These are phyloP conservation scores for Trapa bicornis DNA, from an alignment of 345 rosid species.

Conservation along the genomic window DNA sequence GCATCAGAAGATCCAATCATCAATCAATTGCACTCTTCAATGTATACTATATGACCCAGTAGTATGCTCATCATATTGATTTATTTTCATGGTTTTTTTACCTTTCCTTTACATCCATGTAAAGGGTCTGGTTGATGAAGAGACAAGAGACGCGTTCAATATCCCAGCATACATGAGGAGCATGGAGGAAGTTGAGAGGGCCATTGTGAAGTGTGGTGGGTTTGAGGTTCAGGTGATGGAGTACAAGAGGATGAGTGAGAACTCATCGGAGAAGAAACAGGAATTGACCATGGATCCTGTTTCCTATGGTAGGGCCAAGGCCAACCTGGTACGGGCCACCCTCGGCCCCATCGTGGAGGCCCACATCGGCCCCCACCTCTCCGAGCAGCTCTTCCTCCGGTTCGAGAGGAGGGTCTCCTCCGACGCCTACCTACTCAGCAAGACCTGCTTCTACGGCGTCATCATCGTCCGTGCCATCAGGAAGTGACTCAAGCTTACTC, in stretches of 20 bases:
- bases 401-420: slow-evolving; percentile 30
- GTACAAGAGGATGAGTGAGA: slow-evolving; percentile 31
- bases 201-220: slow-evolving; percentile 31
- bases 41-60: no score
- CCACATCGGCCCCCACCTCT: slow-evolving; percentile 34
- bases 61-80: neutral
- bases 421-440: slow-evolving; percentile 27
- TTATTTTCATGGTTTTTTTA: neutral
- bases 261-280: slow-evolving; percentile 27
- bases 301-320: slow-evolving; percentile 39
- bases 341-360: slow-evolving; percentile 39
- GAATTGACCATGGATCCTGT: slow-evolving; percentile 38
- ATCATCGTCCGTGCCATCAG: slow-evolving; percentile 31
- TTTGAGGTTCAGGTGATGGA: slow-evolving; percentile 40
- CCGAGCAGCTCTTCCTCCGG: slow-evolving; percentile 31
- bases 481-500: slow-evolving; percentile 5
- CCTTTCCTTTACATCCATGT: no score
- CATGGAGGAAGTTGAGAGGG: slow-evolving; percentile 41
- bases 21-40: no score
- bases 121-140: slow-evolving; percentile 45
- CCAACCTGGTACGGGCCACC: slow-evolving; percentile 42
- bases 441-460: slow-evolving; percentile 40
- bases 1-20: neutral
- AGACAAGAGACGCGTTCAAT: slow-evolving; percentile 44
- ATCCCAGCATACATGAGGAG: slow-evolving; percentile 57